phyloP scores from a whole-genome alignment of 345 rosid genomes.

The Sapria himalayana region DNA sequence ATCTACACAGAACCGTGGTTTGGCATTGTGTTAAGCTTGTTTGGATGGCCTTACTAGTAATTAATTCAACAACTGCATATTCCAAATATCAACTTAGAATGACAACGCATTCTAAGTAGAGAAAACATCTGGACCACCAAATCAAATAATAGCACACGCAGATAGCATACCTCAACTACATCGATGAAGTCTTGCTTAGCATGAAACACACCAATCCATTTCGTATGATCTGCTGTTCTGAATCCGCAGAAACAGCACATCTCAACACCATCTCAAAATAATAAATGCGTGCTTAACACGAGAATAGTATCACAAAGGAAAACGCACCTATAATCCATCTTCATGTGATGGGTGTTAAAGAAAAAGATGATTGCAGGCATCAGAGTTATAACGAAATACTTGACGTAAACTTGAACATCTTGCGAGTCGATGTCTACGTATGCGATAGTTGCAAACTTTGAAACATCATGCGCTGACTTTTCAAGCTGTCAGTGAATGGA shows the following conservation, averaged over 20 bases:
- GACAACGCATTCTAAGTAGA: no score
- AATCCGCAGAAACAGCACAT: conserved; percentile 6
- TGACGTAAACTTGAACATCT: conserved; percentile 61
- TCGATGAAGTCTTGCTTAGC: conserved; percentile 77
- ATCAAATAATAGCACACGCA: background rate
- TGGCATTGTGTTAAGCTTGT: no score
- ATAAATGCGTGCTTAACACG: background rate
- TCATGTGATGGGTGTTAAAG: conserved; percentile 92
- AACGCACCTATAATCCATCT: conserved; percentile 73
- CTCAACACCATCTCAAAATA: no score
- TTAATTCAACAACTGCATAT: no score
- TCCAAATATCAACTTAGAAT: no score
- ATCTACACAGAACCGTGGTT: no score
- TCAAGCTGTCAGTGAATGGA: conserved; percentile 20
- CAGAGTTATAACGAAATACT: conserved; percentile 59
- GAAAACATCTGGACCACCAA: no score
- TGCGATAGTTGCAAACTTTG: conserved; percentile 44
- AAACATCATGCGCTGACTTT: conserved; percentile 54
- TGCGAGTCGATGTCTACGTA: conserved; percentile 52
- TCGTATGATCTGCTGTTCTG: conserved; percentile 85
- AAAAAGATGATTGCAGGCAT: conserved; percentile 69
- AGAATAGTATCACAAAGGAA: background rate
- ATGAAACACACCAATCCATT: conserved; percentile 75
- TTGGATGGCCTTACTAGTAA: no score
- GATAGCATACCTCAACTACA: conserved; percentile 52